These are phyloP conservation scores for Colletotrichum tropicicola DNA, from an alignment of 2,329 filamentous ascomycete genomes.

Conservation along the genomic window DNA sequence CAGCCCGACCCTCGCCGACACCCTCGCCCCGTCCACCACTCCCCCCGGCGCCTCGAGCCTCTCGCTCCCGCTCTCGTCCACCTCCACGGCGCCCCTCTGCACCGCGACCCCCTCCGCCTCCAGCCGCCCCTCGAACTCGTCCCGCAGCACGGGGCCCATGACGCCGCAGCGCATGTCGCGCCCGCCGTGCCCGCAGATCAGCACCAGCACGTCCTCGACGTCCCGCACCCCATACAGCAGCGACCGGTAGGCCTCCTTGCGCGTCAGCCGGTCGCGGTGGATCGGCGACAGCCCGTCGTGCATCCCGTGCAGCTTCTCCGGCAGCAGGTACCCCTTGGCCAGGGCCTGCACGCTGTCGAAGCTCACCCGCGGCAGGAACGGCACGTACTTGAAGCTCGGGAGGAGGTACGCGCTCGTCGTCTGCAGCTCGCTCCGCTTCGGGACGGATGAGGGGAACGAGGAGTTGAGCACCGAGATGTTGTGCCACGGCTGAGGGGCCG, in stretches of 20 bases:
- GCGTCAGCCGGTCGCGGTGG: slow-evolving; percentile 60
- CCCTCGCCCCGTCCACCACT: slow-evolving; percentile 28
- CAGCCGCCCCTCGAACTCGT: slow-evolving; percentile 74
- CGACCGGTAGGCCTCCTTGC: slow-evolving; percentile 60
- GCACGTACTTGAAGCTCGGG: slow-evolving; percentile 84
- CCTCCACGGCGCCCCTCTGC: slow-evolving; percentile 53
- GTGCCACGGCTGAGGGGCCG: slow-evolving; percentile 75
- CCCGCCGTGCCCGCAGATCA: slow-evolving; percentile 89
- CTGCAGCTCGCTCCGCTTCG: slow-evolving; percentile 53
- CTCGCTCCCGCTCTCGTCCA: slow-evolving; percentile 36
- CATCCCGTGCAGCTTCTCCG: slow-evolving; percentile 66
- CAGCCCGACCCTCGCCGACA: slow-evolving; percentile 69
- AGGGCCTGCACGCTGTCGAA: slow-evolving; percentile 64
- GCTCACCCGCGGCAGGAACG: slow-evolving; percentile 71
- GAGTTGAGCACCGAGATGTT: slow-evolving; percentile 81
- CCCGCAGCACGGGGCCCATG: slow-evolving; percentile 76
- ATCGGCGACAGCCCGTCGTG: slow-evolving; percentile 68
- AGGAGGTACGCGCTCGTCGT: slow-evolving; percentile 78
- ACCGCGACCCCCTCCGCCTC: slow-evolving; percentile 58
- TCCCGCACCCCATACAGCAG: slow-evolving; percentile 66
- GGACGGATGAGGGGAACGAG: slow-evolving; percentile 72
- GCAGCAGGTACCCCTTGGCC: slow-evolving; percentile 73
- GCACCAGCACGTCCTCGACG: slow-evolving; percentile 74
- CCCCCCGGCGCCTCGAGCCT: slow-evolving; percentile 13
- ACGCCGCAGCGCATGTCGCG: slow-evolving; percentile 85